Conservation (phyloP, 2,329 filamentous ascomycete species). For the Aspergillus amoenus region DNA sequence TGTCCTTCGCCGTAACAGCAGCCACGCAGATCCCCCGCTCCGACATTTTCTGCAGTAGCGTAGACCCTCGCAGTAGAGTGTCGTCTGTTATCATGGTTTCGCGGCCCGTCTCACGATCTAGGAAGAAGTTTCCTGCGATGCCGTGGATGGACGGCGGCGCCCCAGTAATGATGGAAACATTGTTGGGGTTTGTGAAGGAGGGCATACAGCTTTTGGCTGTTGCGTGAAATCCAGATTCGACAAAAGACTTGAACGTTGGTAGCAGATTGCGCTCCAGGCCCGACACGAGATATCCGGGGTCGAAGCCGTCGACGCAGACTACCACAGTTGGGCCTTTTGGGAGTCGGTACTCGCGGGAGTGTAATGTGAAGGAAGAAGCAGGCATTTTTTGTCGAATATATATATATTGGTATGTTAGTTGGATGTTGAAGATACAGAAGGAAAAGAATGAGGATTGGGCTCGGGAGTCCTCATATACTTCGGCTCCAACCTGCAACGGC, state of each 20-base stretch:
- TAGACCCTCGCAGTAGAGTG: background rate
- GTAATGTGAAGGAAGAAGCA: background rate
- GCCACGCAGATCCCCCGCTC: background rate
- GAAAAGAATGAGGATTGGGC: background rate
- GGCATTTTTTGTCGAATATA: background rate
- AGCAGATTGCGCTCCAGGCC: background rate
- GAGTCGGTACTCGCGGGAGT: background rate
- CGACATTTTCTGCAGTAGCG: background rate
- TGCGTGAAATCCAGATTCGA: background rate
- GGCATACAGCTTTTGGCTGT: slow-evolving; percentile 3
- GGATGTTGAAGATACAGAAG: background rate
- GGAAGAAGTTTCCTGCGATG: slow-evolving; percentile 2
- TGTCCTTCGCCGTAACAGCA: slow-evolving; percentile 1
- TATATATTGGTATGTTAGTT: background rate
- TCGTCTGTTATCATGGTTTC: slow-evolving; percentile 2
- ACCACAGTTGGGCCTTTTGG: background rate
- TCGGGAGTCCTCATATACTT: background rate
- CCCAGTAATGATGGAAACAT: slow-evolving; percentile 1
- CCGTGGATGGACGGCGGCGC: background rate
- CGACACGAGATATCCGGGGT: background rate
- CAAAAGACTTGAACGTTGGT: background rate
- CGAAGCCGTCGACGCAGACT: background rate
- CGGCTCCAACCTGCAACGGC: background rate
- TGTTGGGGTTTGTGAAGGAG: slow-evolving; percentile 2
- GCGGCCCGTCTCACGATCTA: background rate